These are phyloP conservation scores for Fragaria ananassa DNA, from an alignment of 306 rosid genomes.

Conservation along the genomic window DNA sequence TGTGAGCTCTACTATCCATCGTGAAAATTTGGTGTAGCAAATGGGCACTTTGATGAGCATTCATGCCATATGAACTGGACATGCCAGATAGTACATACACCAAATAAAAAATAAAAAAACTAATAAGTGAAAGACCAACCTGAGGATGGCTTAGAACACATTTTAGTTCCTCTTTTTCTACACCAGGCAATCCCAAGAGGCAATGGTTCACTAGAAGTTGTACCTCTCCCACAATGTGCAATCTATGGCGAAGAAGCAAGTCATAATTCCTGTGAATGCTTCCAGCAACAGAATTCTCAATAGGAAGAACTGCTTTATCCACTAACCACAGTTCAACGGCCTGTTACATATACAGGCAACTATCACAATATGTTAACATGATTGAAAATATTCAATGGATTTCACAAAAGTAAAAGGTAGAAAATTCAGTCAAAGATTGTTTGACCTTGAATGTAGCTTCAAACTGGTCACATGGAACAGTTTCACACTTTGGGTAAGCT, in stretches of 20 bases:
- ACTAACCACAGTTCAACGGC: slow-evolving; percentile 93
- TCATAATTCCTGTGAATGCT: slow-evolving; percentile 93
- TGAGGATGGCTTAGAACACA: slow-evolving; percentile 80
- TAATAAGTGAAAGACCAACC: slow-evolving; percentile 42
- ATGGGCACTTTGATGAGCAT: slow-evolving; percentile 1
- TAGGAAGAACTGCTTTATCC: slow-evolving; percentile 89
- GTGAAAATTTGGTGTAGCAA: neutral
- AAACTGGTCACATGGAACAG: slow-evolving; percentile 82
- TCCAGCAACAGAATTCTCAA: slow-evolving; percentile 83
- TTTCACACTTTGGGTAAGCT: slow-evolving; percentile 78
- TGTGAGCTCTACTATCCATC: neutral
- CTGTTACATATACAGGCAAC: slow-evolving; percentile 34
- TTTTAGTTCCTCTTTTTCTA: slow-evolving; percentile 60
- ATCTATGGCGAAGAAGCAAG: slow-evolving; percentile 83
- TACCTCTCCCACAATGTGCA: slow-evolving; percentile 89
- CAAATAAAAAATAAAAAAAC: neutral
- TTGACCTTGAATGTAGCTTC: slow-evolving; percentile 87
- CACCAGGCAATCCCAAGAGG: slow-evolving; percentile 80
- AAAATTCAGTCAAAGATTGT: slow-evolving; percentile 3
- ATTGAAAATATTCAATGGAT: neutral
- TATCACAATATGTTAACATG: slow-evolving; percentile 21
- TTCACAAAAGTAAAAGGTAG: neutral
- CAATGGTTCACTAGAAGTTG: slow-evolving; percentile 71
- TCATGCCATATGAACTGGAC: slow-evolving; percentile 16
- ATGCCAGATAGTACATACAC: slow-evolving; percentile 6